Percentiles rank a stretch among this genome's conserved stretches.
Evolutionary conservation across 2,329 filamentous ascomycete species (phyloP).

Genomic region (Botrytis paeoniae): DNA sequence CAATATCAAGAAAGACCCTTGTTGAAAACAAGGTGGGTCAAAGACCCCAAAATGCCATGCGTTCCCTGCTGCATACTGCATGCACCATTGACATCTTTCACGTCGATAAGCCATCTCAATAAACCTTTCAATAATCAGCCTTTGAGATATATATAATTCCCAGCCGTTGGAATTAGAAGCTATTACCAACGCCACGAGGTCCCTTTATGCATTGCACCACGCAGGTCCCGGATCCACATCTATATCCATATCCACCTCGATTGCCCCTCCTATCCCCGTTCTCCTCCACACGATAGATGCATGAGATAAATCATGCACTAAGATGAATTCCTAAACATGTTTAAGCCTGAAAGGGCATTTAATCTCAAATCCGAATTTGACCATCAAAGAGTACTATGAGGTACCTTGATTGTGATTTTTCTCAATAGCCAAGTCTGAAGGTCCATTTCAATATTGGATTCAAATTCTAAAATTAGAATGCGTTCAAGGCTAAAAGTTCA

Average conservation of each 20-base stretch:
- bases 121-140: background rate
- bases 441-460: background rate
- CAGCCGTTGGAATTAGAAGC: background rate
- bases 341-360: background rate
- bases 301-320: background rate
- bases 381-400: background rate
- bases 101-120: background rate
- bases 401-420: background rate
- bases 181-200: background rate
- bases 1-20: background rate
- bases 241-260: background rate
- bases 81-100: background rate
- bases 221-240: slow-evolving; percentile 5
- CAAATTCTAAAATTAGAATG: background rate
- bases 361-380: background rate
- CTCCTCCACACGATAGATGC: background rate
- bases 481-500: background rate
- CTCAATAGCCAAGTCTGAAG: background rate
- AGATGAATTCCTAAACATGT: background rate
- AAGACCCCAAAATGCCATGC: background rate
- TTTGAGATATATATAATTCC: background rate
- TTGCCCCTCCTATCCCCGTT: background rate
- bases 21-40: background rate
- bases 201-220: background rate
- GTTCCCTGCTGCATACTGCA: background rate